Evolutionary conservation across 208 protist species (phyloP), one percentile per base, ranked within the genome.

Genomic region (Trypanosomatidae sp.): DNA sequence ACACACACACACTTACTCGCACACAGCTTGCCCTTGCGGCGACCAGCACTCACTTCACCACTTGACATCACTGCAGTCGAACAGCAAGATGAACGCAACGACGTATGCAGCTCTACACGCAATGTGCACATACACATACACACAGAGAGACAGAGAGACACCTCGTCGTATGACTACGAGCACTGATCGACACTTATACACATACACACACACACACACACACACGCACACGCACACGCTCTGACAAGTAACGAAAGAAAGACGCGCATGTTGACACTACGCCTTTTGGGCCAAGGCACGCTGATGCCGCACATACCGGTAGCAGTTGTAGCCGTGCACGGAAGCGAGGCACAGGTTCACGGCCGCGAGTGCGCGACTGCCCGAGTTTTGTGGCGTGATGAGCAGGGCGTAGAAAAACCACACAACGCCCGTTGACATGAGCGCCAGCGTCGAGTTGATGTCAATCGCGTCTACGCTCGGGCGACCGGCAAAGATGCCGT

Each of bases 291-390:
- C 11, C n/a, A n/a, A 11, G 30, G n/a, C n/a, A 35, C 11, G 30
- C n/a, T 35, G 11, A 35, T 35, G 30, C 30, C 11, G 11, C n/a
- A n/a, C 30, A 35, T 35, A 35, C 30, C 30, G 72, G 52, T 86
- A 84, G 55, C 64, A 77, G 57, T 93, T 93, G 58, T 75, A 89
- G 1, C 84, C 84, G 48, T 93, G 80, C 15, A 93, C 80, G n/a
- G 48, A 42, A 4, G 74, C 79, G 33, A 93, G 42, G 51, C 84
- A 87, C 4, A 83, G 33, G 59, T 93, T 93, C 30, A 93, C 76
- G 15, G 80, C 27, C 2, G 80, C 76, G 5, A 93, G 47, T 11
- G 84, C 65, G 48, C 84, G 75, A 46, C 79, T 93, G 33, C 84
- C 84, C 5, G 84, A 69, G 61, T 89, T 89, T 43, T 93, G 84